Conservation (phyloP, 192 early-diverging fungal species). For the Backusella morwellensis region DNA sequence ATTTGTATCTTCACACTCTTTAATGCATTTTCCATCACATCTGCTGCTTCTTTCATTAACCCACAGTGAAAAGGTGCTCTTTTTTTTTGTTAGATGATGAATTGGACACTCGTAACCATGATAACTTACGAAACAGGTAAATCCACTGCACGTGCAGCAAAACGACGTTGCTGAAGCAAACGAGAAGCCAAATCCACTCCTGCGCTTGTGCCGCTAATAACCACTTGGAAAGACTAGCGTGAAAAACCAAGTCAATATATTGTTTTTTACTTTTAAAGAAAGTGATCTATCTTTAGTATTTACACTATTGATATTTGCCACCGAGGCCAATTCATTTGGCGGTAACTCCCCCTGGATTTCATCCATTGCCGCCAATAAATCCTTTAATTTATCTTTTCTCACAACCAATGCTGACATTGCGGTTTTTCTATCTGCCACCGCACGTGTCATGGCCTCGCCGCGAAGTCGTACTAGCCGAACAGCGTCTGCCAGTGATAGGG, state of each 20-base stretch:
- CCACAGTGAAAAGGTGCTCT: slow-evolving; percentile 94
- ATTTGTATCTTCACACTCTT: slow-evolving; percentile 64
- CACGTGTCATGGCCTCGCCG: slow-evolving; percentile 85
- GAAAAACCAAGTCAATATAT: not conserved
- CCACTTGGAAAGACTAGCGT: slow-evolving; percentile 70
- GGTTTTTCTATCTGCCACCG: slow-evolving; percentile 67
- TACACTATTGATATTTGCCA: slow-evolving; percentile 86
- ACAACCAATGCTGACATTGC: slow-evolving; percentile 91
- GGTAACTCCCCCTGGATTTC: slow-evolving; percentile 62
- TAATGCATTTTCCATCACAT: slow-evolving; percentile 71
- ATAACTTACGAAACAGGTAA: slow-evolving; percentile 80
- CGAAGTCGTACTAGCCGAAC: slow-evolving; percentile 81
- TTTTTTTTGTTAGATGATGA: not conserved
- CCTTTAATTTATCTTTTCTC: slow-evolving; percentile 65
- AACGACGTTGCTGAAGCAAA: slow-evolving; percentile 74
- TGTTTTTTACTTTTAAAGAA: no score
- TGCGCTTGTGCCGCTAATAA: slow-evolving; percentile 84
- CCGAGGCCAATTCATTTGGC: slow-evolving; percentile 73
- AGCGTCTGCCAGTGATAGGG: slow-evolving; percentile 73
- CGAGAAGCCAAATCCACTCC: slow-evolving; percentile 86
- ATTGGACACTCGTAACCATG: not conserved
- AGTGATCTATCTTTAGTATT: not conserved
- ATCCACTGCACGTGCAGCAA: slow-evolving; percentile 84
- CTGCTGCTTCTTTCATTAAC: slow-evolving; percentile 86
- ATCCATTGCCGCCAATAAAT: slow-evolving; percentile 65